phyloP scores from a whole-genome alignment of 768 basidiomycete genomes.

The Rhodocollybia butyracea region DNA sequence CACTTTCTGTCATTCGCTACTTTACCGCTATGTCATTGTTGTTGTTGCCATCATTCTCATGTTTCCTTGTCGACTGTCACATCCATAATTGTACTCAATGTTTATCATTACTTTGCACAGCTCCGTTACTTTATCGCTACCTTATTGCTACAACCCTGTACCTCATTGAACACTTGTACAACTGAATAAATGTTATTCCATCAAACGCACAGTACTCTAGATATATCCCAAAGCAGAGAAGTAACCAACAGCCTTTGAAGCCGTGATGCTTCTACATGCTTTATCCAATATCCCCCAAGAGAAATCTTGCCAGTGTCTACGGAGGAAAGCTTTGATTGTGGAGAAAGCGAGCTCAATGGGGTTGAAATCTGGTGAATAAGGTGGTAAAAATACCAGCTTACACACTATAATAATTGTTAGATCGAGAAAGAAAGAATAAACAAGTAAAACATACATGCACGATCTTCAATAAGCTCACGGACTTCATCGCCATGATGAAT shows the following conservation, averaged over 20 bases:
- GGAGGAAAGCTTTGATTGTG: conserved; percentile 28
- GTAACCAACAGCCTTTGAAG: not conserved
- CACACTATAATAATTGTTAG: conserved; percentile 1
- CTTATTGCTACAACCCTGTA: too few relatives aligned
- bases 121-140: not conserved
- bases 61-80: not conserved
- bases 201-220: not conserved
- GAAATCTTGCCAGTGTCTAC: conserved; percentile 4
- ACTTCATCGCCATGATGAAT: conserved; percentile 40
- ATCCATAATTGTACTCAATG: not conserved
- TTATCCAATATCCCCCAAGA: not conserved
- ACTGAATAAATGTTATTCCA: too few relatives aligned
- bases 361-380: conserved; percentile 30
- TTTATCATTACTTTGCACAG: not conserved
- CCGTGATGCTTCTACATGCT: not conserved
- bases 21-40: too few relatives aligned
- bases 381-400: conserved; percentile 22
- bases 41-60: too few relatives aligned
- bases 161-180: too few relatives aligned
- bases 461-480: conserved; percentile 24
- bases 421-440: not conserved
- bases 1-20: too few relatives aligned
- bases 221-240: not conserved
- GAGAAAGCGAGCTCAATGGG: conserved; percentile 34
- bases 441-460: conserved; percentile 18